These are phyloP conservation scores for Pleurotus giganteus DNA, from an alignment of 768 basidiomycete genomes.

Conservation along the genomic window DNA sequence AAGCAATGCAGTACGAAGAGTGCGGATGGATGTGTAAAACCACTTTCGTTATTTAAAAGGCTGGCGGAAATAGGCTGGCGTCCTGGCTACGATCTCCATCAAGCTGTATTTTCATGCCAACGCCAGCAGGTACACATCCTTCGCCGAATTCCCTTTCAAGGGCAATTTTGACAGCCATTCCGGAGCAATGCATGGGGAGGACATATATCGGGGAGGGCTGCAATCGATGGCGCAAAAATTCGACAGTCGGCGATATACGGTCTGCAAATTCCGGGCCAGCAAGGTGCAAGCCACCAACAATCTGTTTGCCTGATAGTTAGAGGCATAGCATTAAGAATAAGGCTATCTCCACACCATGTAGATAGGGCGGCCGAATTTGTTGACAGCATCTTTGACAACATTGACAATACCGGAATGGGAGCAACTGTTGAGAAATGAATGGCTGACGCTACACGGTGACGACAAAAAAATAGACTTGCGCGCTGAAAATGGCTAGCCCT, in stretches of 20 bases:
- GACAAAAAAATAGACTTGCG: slow-evolving; percentile 44
- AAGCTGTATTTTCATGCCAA: slow-evolving; percentile 64
- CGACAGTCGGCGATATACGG: slow-evolving; percentile 67
- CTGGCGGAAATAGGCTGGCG: slow-evolving; percentile 29
- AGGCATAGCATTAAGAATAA: background rate
- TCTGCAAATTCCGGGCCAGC: slow-evolving; percentile 62
- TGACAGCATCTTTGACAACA: slow-evolving; percentile 69
- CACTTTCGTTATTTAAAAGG: slow-evolving; percentile 13
- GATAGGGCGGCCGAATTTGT: slow-evolving; percentile 61
- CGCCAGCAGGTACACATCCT: slow-evolving; percentile 75
- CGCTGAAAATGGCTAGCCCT: slow-evolving; percentile 80
- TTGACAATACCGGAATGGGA: slow-evolving; percentile 13
- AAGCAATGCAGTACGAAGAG: too few species aligned
- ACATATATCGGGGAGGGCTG: slow-evolving; percentile 66
- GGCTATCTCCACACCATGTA: slow-evolving; percentile 55
- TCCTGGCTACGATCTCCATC: slow-evolving; percentile 46
- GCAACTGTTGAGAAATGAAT: slow-evolving; percentile 4
- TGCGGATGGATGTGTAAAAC: background rate
- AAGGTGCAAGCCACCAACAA: slow-evolving; percentile 84
- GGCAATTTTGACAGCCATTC: slow-evolving; percentile 73
- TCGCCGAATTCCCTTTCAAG: slow-evolving; percentile 69
- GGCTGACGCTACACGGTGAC: background rate
- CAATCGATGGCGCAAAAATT: slow-evolving; percentile 63
- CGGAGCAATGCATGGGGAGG: slow-evolving; percentile 84
- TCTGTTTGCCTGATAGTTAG: slow-evolving; percentile 31